Base-by-base conservation (phyloP, 495 filamentous ascomycete genomes). In the Xylaria castorea region DNA sequence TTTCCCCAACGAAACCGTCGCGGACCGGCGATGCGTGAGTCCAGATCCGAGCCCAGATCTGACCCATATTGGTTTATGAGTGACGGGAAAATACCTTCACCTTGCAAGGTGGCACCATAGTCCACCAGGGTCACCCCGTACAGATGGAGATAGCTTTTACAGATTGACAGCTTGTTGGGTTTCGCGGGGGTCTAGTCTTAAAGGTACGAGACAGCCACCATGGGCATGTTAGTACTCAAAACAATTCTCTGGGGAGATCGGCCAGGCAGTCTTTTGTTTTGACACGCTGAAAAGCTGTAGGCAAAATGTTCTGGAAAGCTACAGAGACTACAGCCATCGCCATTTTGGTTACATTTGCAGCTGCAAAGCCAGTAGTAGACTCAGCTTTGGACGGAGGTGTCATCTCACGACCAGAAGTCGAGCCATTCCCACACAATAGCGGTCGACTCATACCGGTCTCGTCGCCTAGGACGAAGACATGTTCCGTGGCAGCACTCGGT, bases 401-500 rank as follows among this genome's bases (percentile, higher is more conserved):
- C 5, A 25, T 70, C 51, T 48, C 67, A 57, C 67, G 55, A 46
- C 67, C 67, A 42, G 50, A 38, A 25, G 51, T 50, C 30, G 30
- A 70, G 42, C 67, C 67, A 38, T 70, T 62, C 55, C 67, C 67
- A 8, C 30, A 70, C 30, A 70, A 61, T 22, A 70, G 40, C 30
- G 67, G 67, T 12, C 67, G 67, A 20, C 38, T 27, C 5, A 25
- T 18, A 38, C 67, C 55, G 5, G 14, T 25, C 20, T 70, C 53
- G 12, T 20, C 55, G 42, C 42, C 16, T 12, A 42, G 67, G 30
- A 62, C 38, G 18, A 70, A 61, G 55, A 22, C 67, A 36, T 70
- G 67, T 50, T 48, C 53, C 32, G 74, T 88, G 44, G 80, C 84
- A 2, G 77, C 76, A 5, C 53, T 48, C 6, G 67, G 67, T 38